These are phyloP conservation scores for Termitomyces sp. DNA, from an alignment of 768 basidiomycete genomes.

Conservation along the genomic window DNA sequence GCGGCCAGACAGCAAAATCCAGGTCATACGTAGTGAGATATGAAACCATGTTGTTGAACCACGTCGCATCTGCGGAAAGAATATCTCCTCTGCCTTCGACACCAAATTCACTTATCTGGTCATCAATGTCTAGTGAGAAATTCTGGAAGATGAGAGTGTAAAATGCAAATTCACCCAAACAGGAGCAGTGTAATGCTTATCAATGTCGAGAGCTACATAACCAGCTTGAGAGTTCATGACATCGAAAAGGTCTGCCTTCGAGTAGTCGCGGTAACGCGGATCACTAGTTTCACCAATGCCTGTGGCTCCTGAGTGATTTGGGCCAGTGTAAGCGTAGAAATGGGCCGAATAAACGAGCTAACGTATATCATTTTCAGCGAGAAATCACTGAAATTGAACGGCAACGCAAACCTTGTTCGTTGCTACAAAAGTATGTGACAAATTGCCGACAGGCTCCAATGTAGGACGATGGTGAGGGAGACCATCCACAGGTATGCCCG, in stretches of 20 bases:
- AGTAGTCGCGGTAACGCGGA: constrained; percentile 13
- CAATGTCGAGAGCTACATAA: constrained; percentile 11
- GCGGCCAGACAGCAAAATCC: constrained; percentile 16
- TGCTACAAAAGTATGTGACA: constrained; percentile 11
- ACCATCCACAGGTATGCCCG: constrained; percentile 13
- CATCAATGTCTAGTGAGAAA: not conserved
- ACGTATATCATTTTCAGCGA: not conserved
- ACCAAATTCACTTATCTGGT: constrained; percentile 15
- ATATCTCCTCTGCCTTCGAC: constrained; percentile 11
- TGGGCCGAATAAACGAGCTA: constrained; percentile 15
- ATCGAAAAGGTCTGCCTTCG: constrained; percentile 7
- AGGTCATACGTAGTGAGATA: constrained; percentile 11
- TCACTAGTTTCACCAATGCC: constrained; percentile 15
- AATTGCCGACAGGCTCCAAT: constrained; percentile 9
- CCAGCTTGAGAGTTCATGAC: constrained; percentile 12
- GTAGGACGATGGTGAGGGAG: constrained; percentile 15
- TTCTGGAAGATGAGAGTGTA: not conserved
- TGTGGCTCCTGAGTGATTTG: constrained; percentile 13
- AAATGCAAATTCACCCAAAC: constrained; percentile 4
- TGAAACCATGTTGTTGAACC: constrained; percentile 12
- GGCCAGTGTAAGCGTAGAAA: constrained; percentile 15
- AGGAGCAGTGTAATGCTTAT: constrained; percentile 14
- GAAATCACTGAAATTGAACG: too few relatives aligned
- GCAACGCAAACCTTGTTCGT: constrained; percentile 8
- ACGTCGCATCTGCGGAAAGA: constrained; percentile 1